Evolutionary conservation across 306 rosid genomes (phyloP).

Genomic region (Cucumis hystrix): DNA sequence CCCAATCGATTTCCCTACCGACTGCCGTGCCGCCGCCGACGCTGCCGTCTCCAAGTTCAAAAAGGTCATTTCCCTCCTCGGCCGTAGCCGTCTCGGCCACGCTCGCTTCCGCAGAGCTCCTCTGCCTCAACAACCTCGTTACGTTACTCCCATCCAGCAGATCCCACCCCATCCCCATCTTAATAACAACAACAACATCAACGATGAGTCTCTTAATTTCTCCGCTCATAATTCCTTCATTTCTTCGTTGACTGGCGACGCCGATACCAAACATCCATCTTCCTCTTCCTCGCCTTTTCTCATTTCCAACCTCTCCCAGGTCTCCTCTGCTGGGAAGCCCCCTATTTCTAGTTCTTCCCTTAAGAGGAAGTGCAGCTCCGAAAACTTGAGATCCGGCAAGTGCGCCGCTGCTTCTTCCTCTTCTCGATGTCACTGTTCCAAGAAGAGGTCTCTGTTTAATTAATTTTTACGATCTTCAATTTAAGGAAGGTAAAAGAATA

Average conservation of each 20-base stretch:
- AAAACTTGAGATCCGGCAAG: conserved; percentile 49
- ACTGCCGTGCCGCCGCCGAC: conserved; percentile 57
- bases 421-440: conserved; percentile 65
- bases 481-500: neutral
- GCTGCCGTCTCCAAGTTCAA: conserved; percentile 76
- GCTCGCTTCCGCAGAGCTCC: conserved; percentile 85
- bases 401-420: conserved; percentile 47
- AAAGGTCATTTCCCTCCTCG: conserved; percentile 67
- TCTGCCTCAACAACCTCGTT: conserved; percentile 16
- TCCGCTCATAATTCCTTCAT: conserved; percentile 43
- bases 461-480: neutral
- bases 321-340: conserved; percentile 54
- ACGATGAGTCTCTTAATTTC: conserved; percentile 16
- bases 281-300: conserved; percentile 45
- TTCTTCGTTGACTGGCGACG: conserved; percentile 62
- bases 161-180: conserved; percentile 33
- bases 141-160: conserved; percentile 70
- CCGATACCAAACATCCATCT: conserved; percentile 31
- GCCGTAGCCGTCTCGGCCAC: conserved; percentile 70
- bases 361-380: conserved; percentile 77
- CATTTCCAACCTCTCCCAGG: conserved; percentile 51
- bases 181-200: no score
- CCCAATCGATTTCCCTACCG: conserved; percentile 12
- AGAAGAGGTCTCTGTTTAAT: conserved; percentile 39
- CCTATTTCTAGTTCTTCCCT: conserved; percentile 53